Base-by-base conservation (phyloP, 208 protist genomes). In the Trypanosomatidae sp. region DNA sequence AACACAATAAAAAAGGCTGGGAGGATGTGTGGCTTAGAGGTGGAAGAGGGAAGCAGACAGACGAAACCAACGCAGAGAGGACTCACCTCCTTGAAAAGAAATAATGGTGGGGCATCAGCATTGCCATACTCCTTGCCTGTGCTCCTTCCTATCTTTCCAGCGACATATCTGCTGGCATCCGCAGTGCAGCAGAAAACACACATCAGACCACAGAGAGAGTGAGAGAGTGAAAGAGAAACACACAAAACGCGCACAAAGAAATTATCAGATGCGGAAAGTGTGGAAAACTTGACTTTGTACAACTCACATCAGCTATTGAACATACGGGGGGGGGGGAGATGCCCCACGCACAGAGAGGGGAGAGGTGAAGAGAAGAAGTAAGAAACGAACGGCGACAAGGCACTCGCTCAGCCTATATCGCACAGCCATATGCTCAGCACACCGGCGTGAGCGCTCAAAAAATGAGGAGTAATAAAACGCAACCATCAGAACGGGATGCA, bases 401-500 rank as follows among this genome's bases (percentile, higher is more conserved):
- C 53, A 9, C 44, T 49, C 12, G 50, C 15, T 25, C 39, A 47
- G 60, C 52, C 68, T 6, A 17, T 28, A 62, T 6, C 6, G 5
- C 36, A 58, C 39, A 43, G 28, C 25, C 43, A 60, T 6, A 39
- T 17, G 25, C 9, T 53, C 64, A 22, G 5, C 28, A 33, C 5
- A 17, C 36, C 25, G 43, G 19, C 12, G 59, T 10, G 10, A 46
- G 47, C 25, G 33, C 50, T 19, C 64, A 9, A 9, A 70, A 69
- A 76, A 56, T 33, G 30, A 67, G 50, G 15, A 66, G n/a, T n/a
- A 9, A 73, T 44, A 66, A 9, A 64, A 62, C n/a, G 53, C 25
- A 10, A 17, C 33, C 22, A 36, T 33, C 22, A 12, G 3, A 10
- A 59, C 53, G 6, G 53, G 53, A 59, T 33, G 9, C 12, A 7